Evolutionary conservation across 1,284 basidiomycete genomes (phyloP), one percentile per base, ranked within the genome.

Genomic region (Sanghuangporus baumii): DNA sequence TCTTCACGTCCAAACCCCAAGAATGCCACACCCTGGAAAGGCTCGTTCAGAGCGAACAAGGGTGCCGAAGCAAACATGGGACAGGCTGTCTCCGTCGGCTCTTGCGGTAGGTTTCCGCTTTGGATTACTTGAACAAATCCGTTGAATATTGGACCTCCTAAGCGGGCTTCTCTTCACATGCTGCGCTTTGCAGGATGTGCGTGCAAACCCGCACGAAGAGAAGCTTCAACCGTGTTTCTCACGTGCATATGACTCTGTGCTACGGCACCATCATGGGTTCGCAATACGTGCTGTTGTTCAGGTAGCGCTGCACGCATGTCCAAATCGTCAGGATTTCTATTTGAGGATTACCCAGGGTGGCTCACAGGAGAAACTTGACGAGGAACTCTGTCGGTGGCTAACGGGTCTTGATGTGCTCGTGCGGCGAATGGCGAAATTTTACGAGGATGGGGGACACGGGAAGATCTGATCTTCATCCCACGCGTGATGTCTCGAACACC

Each of bases 291-390:
- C 60, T n/a, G 55, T 65, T 6, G 57, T 65, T 2, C 69, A 96
- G 93, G 83, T 98, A 62, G 96, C 96, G 7, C 94, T 99, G 76
- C 91, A 91, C 69, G 93, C 96, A 0, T 96, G 92, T 66, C 96
- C 96, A 1, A 86, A 88, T 71, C 89, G 96, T 54, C 79, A 81
- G 38, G 91, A 92, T 66, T 98, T 99, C 73, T 94, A 94, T 75
- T 77, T 79, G 54, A 89, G 92, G 67, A 83, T 99, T 57, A 82
- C 86, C 23, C 93, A 98, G 76, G 89, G 96, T 38, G 93, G 88
- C 20, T 81, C 87, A 18, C 76, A 83, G 23, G 88, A 89, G 59
- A 87, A 86, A 69, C 88, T 98, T 55, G 81, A 90, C 57, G 73
- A 69, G 8, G 91, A 94, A 73, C 80, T 98, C 38, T 75, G 78